Evolutionary conservation across 768 basidiomycete species (phyloP), one percentile per base, ranked within the genome.

Genomic region (Myochromella boudieri): DNA sequence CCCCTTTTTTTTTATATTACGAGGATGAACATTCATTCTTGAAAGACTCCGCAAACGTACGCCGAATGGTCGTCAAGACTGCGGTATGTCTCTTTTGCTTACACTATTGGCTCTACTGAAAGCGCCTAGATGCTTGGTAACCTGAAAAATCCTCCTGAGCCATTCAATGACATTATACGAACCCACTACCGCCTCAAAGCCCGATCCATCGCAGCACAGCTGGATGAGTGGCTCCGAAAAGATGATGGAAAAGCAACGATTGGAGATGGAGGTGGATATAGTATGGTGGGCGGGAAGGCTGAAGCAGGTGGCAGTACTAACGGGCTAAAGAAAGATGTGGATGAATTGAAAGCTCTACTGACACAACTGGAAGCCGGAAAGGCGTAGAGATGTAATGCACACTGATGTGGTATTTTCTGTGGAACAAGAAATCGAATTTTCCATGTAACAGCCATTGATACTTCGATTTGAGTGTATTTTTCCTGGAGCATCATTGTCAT

Each of bases 171-270:
- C 48, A 80, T 95, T 46, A 87, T 97, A 59, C 84, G 79, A 26
- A 95, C 92, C 0, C 95, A 97, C 67, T 97, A 92, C 71, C 78
- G 87, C 14, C 68, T 97, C 48, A 97, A 97, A 60, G 83, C 90
- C 1, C 72, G 70, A 39, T 76, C 78, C 2, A 80, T 97, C 48
- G 64, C 67, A 17, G 62, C 75, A 18, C 93, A 95, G 65, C 71
- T 97, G 33, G 85, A 93, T 55, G 72, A 80, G 46, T 97, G 91
- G 91, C 70, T 90, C 27, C 58, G 64, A 3, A 66, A 77, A 44
- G 93, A 95, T 57, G 93, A 95, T 56, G 87, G 87, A 2, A 78
- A 71, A 52, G 38, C 69, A 4, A 82, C 80, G 2, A 59, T 68
- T 1, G 60, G 67, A 20, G 88, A 89, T 46, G 85, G 84, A 10